A percentile compares a stretch with the other conserved stretches of the same genome.
Evolutionary conservation across 208 protist genomes (phyloP).

Genomic region (Endotrypanum monterogeii): DNA sequence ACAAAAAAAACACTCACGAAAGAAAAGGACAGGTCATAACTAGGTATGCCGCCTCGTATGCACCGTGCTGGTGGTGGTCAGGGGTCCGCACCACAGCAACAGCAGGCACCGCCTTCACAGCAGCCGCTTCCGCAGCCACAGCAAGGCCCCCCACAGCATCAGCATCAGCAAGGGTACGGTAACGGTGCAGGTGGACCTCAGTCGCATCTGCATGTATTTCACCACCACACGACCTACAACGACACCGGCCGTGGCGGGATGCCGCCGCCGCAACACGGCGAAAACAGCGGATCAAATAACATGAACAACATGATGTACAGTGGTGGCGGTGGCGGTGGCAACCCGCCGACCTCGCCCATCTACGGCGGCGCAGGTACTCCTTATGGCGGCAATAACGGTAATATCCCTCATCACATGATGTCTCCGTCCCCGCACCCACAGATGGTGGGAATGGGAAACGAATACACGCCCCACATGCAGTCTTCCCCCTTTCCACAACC

Average conservation of each 20-base stretch:
- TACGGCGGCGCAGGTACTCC: constrained; percentile 26
- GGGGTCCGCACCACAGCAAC: constrained; percentile 23
- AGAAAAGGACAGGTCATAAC: not conserved
- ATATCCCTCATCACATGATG: constrained; percentile 23
- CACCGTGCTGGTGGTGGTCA: constrained; percentile 36
- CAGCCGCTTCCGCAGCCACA: constrained; percentile 9
- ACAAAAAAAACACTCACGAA: constrained; percentile 7
- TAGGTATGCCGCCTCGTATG: constrained; percentile 33
- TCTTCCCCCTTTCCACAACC: constrained; percentile 29
- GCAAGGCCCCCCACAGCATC: constrained; percentile 13
- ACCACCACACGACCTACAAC: constrained; percentile 31
- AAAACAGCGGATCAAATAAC: constrained; percentile 35
- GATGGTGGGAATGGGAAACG: constrained; percentile 35
- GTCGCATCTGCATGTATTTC: constrained; percentile 39
- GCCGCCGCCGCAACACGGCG: constrained; percentile 31
- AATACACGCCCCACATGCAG: constrained; percentile 26
- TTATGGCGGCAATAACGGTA: constrained; percentile 25
- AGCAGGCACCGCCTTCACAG: constrained; percentile 15
- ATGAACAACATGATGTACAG: constrained; percentile 36
- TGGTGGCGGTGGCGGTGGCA: constrained; percentile 16
- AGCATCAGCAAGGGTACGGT: constrained; percentile 29
- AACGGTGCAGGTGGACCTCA: constrained; percentile 24
- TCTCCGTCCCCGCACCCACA: constrained; percentile 32
- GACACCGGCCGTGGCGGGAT: constrained; percentile 35
- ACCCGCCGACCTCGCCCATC: constrained; percentile 26